Evolutionary conservation across 768 basidiomycete genomes (phyloP).

Genomic region (Dioszegia hungarica): DNA sequence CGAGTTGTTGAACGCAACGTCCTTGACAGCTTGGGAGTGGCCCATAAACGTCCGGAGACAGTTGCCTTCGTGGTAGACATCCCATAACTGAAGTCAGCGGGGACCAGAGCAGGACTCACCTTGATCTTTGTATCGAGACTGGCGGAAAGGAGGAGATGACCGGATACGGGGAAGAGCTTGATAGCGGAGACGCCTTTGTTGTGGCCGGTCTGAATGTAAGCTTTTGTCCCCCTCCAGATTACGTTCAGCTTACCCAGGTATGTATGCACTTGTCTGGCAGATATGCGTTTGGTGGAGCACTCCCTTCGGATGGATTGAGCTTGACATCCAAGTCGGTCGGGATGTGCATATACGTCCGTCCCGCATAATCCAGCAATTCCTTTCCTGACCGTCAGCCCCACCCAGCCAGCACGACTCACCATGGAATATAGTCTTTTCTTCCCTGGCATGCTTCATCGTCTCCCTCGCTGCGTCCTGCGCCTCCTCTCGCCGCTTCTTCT

Average conservation of each 20-base stretch:
- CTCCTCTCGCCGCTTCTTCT: slow-evolving; percentile 61
- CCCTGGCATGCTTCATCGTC: slow-evolving; percentile 78
- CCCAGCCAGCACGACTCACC: slow-evolving; percentile 48
- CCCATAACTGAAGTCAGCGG: slow-evolving; percentile 71
- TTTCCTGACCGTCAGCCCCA: slow-evolving; percentile 56
- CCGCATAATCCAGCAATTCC: slow-evolving; percentile 93
- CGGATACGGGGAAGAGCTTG: slow-evolving; percentile 84
- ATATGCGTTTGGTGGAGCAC: slow-evolving; percentile 71
- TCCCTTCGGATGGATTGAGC: slow-evolving; percentile 68
- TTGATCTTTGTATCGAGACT: slow-evolving; percentile 99
- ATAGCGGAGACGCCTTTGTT: slow-evolving; percentile 93
- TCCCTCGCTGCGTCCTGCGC: slow-evolving; percentile 54
- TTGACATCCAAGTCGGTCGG: slow-evolving; percentile 88
- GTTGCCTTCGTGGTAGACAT: slow-evolving; percentile 92
- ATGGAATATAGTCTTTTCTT: slow-evolving; percentile 93
- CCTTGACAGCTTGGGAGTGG: slow-evolving; percentile 93
- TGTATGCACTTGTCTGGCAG: slow-evolving; percentile 93
- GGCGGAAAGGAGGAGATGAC: slow-evolving; percentile 86
- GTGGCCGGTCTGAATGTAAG: slow-evolving; percentile 65
- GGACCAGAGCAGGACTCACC: slow-evolving; percentile 51
- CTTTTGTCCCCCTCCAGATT: too few species aligned
- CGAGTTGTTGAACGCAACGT: slow-evolving; percentile 90
- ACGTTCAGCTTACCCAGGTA: slow-evolving; percentile 60
- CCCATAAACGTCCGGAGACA: slow-evolving; percentile 96
- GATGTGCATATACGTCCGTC: slow-evolving; percentile 89